A percentile compares a stretch with the other conserved stretches of the same genome.
These are phyloP conservation scores for Pseudocercospora eumusae DNA, from an alignment of 2,329 filamentous ascomycete genomes.

Conservation along the genomic window DNA sequence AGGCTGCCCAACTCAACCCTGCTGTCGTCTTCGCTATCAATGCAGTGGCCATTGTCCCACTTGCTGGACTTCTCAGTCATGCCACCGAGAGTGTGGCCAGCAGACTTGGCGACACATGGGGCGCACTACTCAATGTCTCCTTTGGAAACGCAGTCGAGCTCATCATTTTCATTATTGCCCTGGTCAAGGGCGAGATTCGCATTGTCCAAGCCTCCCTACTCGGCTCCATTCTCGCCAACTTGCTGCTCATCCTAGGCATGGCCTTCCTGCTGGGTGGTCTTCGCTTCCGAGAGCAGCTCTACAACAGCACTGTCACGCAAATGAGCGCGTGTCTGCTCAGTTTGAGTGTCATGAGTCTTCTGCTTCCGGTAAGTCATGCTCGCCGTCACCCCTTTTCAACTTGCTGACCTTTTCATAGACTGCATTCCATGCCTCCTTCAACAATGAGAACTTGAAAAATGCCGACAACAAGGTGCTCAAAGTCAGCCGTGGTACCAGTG, in stretches of 20 bases:
- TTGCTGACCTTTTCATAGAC: slow-evolving; percentile 55
- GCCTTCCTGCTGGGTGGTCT: slow-evolving; percentile 83
- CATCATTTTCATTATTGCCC: slow-evolving; percentile 67
- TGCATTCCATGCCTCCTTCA: slow-evolving; percentile 87
- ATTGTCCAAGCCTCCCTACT: slow-evolving; percentile 90
- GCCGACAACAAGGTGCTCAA: slow-evolving; percentile 74
- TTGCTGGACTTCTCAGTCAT: slow-evolving; percentile 52
- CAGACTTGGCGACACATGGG: slow-evolving; percentile 52
- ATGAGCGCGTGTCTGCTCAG: slow-evolving; percentile 94
- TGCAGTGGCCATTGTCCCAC: slow-evolving; percentile 53
- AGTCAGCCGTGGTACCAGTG: slow-evolving; percentile 86
- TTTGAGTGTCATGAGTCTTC: slow-evolving; percentile 83
- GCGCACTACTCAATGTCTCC: slow-evolving; percentile 54
- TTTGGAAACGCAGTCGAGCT: slow-evolving; percentile 57
- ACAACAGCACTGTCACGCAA: slow-evolving; percentile 92
- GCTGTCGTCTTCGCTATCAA: slow-evolving; percentile 55
- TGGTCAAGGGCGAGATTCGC: slow-evolving; percentile 79
- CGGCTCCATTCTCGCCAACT: slow-evolving; percentile 84
- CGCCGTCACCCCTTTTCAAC: background rate
- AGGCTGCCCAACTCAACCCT: slow-evolving; percentile 47
- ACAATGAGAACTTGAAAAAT: slow-evolving; percentile 41
- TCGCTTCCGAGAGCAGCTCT: slow-evolving; percentile 87
- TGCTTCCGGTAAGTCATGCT: slow-evolving; percentile 65
- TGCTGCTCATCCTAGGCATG: slow-evolving; percentile 89
- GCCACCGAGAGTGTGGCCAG: slow-evolving; percentile 54